Evolutionary conservation across 2,329 filamentous ascomycete genomes (phyloP).

Genomic region (Xylariales sp.): DNA sequence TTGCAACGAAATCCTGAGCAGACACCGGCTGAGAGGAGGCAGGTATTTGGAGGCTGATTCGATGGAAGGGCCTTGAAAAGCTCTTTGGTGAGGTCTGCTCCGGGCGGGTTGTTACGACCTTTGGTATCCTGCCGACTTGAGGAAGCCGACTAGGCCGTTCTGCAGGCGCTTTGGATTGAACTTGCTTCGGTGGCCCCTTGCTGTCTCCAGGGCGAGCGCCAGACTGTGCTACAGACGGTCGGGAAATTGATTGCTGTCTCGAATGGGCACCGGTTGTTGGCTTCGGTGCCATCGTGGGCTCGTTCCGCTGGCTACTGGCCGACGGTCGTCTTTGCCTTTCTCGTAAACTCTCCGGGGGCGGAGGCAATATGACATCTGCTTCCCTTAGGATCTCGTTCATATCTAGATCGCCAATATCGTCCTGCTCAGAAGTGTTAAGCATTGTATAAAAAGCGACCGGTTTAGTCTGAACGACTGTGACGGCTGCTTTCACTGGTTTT

Average conservation of each 20-base stretch:
- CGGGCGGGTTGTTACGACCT: conserved; percentile 66
- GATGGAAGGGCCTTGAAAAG: conserved; percentile 79
- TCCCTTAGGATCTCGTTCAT: conserved; percentile 46
- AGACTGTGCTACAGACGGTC: background rate
- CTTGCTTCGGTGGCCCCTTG: background rate
- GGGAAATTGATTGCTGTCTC: conserved; percentile 1
- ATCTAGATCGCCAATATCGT: conserved; percentile 33
- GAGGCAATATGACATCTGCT: conserved; percentile 31
- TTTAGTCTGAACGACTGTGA: conserved; percentile 45
- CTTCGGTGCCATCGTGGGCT: background rate
- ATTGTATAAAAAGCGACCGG: conserved; percentile 57
- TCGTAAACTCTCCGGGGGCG: conserved; percentile 1
- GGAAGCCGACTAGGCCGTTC: conserved; percentile 61
- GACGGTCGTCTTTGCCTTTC: conserved; percentile 13
- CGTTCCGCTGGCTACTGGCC: conserved; percentile 5
- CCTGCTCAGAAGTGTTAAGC: conserved; percentile 54
- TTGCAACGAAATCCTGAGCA: conserved; percentile 39
- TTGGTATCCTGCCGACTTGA: conserved; percentile 82
- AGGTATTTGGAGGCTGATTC: conserved; percentile 41
- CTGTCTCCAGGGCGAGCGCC: too few relatives aligned
- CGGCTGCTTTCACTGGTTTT: conserved; percentile 39
- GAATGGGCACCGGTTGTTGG: background rate
- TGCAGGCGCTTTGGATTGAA: conserved; percentile 4
- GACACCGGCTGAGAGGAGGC: conserved; percentile 20
- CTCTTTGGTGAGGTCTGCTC: conserved; percentile 69